These are phyloP conservation scores for Chernovozyma sophiae-reginae DNA, from an alignment of 1,139 yeast genomes.

Conservation along the genomic window DNA sequence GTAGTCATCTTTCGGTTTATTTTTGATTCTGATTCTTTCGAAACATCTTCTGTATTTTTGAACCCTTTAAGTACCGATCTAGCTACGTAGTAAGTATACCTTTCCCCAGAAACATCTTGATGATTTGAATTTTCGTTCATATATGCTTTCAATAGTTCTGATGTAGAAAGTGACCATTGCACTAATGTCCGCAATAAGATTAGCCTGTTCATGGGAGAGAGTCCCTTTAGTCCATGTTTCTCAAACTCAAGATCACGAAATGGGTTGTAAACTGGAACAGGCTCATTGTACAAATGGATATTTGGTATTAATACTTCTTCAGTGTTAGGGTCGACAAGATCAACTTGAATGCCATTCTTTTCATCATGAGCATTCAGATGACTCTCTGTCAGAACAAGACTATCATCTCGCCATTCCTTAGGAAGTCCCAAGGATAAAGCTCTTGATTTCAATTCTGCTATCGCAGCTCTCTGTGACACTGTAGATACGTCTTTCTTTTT, in stretches of 20 bases:
- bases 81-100: constrained; percentile 41
- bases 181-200: constrained; percentile 42
- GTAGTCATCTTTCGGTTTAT: constrained; percentile 9
- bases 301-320: constrained; percentile 34
- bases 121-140: constrained; percentile 26
- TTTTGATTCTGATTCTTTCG: constrained; percentile 29
- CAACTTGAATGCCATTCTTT: constrained; percentile 9
- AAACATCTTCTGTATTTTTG: constrained; percentile 27
- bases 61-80: constrained; percentile 38
- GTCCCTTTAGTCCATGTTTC: constrained; percentile 39
- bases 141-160: constrained; percentile 38
- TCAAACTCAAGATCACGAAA: constrained; percentile 38
- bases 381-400: constrained; percentile 12
- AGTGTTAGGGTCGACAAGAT: constrained; percentile 34
- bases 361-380: background rate
- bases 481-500: constrained; percentile 33
- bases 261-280: constrained; percentile 24
- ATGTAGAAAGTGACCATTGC: constrained; percentile 47
- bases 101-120: constrained; percentile 44
- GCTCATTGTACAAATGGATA: constrained; percentile 14
- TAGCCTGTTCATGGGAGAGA: constrained; percentile 44
- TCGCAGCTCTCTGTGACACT: constrained; percentile 25
- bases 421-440: constrained; percentile 39
- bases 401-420: constrained; percentile 41
- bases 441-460: constrained; percentile 37